These are phyloP conservation scores for Pecoramyces ruminantium DNA, from an alignment of 192 early-diverging fungal genomes.

Conservation along the genomic window DNA sequence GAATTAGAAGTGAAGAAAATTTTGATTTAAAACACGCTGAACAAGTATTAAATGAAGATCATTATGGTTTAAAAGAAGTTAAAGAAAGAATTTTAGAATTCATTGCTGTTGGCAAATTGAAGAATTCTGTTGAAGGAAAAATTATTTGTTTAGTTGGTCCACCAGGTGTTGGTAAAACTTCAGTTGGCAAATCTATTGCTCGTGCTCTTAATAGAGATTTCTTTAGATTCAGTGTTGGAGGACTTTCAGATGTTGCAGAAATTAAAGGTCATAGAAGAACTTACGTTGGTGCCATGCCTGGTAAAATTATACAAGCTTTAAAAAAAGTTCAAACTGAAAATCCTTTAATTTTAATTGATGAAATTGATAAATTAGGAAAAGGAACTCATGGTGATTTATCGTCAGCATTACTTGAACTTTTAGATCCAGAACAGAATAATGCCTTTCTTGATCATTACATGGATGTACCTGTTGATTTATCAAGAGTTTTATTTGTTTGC, in stretches of 20 bases:
- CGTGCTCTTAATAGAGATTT: slow-evolving; percentile 86
- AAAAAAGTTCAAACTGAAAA: slow-evolving; percentile 99
- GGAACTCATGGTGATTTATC: slow-evolving; percentile 97
- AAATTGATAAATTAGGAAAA: slow-evolving; percentile 94
- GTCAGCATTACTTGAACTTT: slow-evolving; percentile 83
- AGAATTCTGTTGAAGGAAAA: slow-evolving; percentile 94
- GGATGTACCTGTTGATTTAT: slow-evolving; percentile 95
- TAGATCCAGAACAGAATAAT: slow-evolving; percentile 95
- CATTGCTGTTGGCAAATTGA: slow-evolving; percentile 91
- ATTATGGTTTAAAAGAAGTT: slow-evolving; percentile 98
- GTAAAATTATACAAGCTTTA: slow-evolving; percentile 94
- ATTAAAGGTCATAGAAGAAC: slow-evolving; percentile 98
- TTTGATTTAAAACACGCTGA: slow-evolving; percentile 78
- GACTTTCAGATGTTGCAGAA: slow-evolving; percentile 93
- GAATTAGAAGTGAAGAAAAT: slow-evolving; percentile 73
- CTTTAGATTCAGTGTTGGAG: slow-evolving; percentile 93
- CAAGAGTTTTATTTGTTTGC: slow-evolving; percentile 97
- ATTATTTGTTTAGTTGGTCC: slow-evolving; percentile 96
- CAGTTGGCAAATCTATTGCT: slow-evolving; percentile 94
- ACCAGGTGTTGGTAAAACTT: slow-evolving; percentile 96
- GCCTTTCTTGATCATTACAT: slow-evolving; percentile 99
- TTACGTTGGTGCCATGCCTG: slow-evolving; percentile 99
- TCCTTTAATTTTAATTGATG: slow-evolving; percentile 92
- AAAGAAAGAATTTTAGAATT: slow-evolving; percentile 98
- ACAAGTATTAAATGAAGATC: slow-evolving; percentile 89